A percentile compares a stretch with the other conserved stretches of the same genome.
These are phyloP conservation scores for Leucosporidium creatinivorum DNA, from an alignment of 768 basidiomycete genomes.

Conservation along the genomic window DNA sequence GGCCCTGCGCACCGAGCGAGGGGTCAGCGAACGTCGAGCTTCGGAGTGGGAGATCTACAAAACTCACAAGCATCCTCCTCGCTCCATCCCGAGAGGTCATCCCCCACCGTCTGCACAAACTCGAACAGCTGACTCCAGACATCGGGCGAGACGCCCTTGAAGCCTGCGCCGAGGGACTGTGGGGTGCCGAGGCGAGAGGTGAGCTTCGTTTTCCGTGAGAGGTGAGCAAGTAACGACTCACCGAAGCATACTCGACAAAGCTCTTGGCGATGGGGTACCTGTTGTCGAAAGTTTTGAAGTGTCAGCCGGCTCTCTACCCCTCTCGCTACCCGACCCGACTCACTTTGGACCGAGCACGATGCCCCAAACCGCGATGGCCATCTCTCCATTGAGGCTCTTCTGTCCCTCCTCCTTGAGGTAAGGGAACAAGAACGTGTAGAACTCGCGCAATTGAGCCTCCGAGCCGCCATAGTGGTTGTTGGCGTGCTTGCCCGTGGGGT, in stretches of 20 bases:
- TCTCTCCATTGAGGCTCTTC: conserved; percentile 45
- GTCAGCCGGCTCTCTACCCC: too few relatives aligned
- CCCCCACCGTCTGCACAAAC: conserved; percentile 60
- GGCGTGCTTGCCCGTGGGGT: conserved; percentile 46
- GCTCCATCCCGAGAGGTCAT: conserved; percentile 61
- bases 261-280: conserved; percentile 58
- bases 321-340: too few relatives aligned
- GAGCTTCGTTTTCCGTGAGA: neutral
- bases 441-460: conserved; percentile 51
- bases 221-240: conserved; percentile 39
- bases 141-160: conserved; percentile 76
- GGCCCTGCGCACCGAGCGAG: conserved; percentile 69
- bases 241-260: conserved; percentile 60
- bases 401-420: conserved; percentile 67
- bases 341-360: conserved; percentile 57
- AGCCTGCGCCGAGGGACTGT: conserved; percentile 46
- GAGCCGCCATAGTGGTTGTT: neutral
- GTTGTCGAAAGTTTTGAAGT: too few relatives aligned
- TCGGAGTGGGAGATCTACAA: neutral
- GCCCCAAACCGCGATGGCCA: conserved; percentile 66
- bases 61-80: conserved; percentile 59
- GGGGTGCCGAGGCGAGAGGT: neutral
- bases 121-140: conserved; percentile 74
- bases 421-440: conserved; percentile 65
- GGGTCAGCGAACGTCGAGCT: neutral